These are phyloP conservation scores for Ustilago cynodontis DNA, from an alignment of 1,284 basidiomycete species.

Conservation along the genomic window DNA sequence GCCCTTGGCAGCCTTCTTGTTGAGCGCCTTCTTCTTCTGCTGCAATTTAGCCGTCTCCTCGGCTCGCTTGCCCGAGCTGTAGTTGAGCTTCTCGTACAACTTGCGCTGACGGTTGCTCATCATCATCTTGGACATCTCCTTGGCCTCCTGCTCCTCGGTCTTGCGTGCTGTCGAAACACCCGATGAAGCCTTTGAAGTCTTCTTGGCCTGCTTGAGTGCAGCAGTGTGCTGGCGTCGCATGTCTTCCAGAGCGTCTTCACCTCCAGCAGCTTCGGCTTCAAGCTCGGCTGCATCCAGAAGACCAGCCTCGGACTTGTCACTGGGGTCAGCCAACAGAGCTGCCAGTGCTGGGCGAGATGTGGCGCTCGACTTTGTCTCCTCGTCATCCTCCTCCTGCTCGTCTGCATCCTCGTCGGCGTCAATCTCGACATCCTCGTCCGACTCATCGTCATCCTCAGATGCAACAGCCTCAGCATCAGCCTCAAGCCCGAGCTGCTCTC, in stretches of 20 bases:
- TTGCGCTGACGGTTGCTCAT: conserved; percentile 97
- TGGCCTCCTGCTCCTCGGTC: conserved; percentile 78
- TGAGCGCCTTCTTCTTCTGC: conserved; percentile 63
- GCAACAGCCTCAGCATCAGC: conserved; percentile 76
- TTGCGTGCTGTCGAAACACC: conserved; percentile 68
- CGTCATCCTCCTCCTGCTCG: conserved; percentile 70
- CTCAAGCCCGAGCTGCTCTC: conserved; percentile 72
- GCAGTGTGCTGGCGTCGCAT: conserved; percentile 71
- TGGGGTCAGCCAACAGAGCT: conserved; percentile 75
- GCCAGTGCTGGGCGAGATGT: conserved; percentile 49
- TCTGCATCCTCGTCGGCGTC: conserved; percentile 70
- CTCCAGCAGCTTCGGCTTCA: conserved; percentile 89
- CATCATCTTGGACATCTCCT: conserved; percentile 90
- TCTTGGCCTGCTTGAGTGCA: conserved; percentile 59
- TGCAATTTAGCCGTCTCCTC: conserved; percentile 74
- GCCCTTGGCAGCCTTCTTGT: conserved; percentile 50
- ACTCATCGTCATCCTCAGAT: conserved; percentile 59
- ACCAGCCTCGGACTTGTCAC: conserved; percentile 76
- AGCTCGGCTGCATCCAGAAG: conserved; percentile 89
- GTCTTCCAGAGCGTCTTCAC: conserved; percentile 84
- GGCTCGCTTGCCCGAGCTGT: conserved; percentile 82
- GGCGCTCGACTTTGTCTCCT: conserved; percentile 22
- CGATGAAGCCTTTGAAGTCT: conserved; percentile 41
- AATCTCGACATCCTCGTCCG: conserved; percentile 69
- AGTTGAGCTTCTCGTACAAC: conserved; percentile 94